Base-by-base conservation (phyloP, 2,329 filamentous ascomycete species). In the Aspergillus ibericus region DNA sequence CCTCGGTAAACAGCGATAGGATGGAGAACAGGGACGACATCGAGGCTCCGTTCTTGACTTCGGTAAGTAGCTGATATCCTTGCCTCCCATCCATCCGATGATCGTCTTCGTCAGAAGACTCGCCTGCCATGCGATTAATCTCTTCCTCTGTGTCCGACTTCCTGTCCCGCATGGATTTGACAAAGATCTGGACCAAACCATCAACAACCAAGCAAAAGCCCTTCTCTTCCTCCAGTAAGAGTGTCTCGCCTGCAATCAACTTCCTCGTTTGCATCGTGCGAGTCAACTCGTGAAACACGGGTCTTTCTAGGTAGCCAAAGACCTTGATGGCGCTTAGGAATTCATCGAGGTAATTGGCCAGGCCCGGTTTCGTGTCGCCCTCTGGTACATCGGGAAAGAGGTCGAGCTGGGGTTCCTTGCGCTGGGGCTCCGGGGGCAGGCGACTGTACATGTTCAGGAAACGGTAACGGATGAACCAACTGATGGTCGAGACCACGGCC, bases 21-120 rank as follows among this genome's bases (percentile, higher is more conserved):
- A 99, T 96, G 0, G 95, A 98, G 75, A 99, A 99, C 1, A 99
- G 78, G 0, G 95, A 99, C 5, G 95, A 99, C 93, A 99, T 97
- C 1, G 96, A 93, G 1, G 95, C 93, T 13, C 95, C 95, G 68
- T 99, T 99, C 70, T 95, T 96, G 54, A 99, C 93, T 75, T 99
- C 96, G 0, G 95, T 99, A 55, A 99, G 81, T 38, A 99, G 83
- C 72, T 98, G 95, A 70, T 99, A 99, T 32, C 89, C 91, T 72
- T 96, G 92, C 57, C 91, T 87, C 7, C 83, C 85, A 5, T 83
- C 76, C 32, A 82, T 77, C 40, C 80, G 77, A 42, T 82, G 79
- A 27, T 89, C 88, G n/a, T 92, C 89, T n/a, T 90, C 89, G 59
- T 84, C 83, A 4, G 85, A 85, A 9, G 83, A 80, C n/a, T 81